These are phyloP conservation scores for Dacryopinax primogenitus DNA, from an alignment of 768 basidiomycete genomes.

Conservation along the genomic window DNA sequence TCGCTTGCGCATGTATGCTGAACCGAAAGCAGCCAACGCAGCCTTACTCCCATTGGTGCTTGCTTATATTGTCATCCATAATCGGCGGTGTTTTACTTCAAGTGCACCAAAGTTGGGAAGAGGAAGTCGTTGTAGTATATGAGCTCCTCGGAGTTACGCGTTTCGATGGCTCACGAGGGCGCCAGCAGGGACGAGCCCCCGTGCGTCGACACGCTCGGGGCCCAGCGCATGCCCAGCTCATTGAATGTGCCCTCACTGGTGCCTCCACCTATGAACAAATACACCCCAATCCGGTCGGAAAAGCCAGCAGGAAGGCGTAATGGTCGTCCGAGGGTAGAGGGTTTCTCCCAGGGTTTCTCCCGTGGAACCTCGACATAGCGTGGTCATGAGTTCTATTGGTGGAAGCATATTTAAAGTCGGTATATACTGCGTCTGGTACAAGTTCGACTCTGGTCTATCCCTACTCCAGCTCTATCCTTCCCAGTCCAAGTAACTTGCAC, in stretches of 20 bases:
- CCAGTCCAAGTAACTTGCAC: background rate
- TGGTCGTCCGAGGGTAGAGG: conserved; percentile 3
- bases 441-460: background rate
- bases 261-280: background rate
- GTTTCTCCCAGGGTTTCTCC: too few species aligned
- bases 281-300: background rate
- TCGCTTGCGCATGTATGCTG: background rate
- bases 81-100: background rate
- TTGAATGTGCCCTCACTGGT: background rate
- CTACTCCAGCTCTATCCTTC: background rate
- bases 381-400: background rate
- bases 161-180: background rate
- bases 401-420: conserved; percentile 7
- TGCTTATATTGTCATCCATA: background rate
- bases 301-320: background rate
- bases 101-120: background rate
- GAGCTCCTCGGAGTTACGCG: conserved; percentile 3
- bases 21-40: background rate
- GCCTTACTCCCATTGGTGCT: background rate
- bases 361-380: background rate
- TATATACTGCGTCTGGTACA: background rate
- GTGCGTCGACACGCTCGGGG: background rate
- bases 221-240: background rate
- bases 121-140: background rate
- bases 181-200: background rate